A percentile compares a stretch with the other conserved stretches of the same genome.
Conservation (phyloP, 2,329 filamentous ascomycete species). For the Epichloe glyceriae region DNA sequence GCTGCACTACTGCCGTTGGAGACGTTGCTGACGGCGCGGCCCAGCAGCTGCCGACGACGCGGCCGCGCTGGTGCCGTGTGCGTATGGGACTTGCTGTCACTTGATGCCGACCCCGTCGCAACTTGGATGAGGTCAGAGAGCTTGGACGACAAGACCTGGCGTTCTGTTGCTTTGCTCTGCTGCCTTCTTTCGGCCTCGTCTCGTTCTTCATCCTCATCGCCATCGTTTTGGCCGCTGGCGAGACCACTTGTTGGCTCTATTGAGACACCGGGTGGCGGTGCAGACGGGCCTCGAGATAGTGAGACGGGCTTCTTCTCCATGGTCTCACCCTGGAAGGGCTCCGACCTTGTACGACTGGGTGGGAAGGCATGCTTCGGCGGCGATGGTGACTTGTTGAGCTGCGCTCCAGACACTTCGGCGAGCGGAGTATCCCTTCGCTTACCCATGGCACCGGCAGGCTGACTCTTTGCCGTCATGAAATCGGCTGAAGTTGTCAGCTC, state of each 20-base stretch:
- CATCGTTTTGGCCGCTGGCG: neutral
- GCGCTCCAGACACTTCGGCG: slow-evolving; percentile 26
- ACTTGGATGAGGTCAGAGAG: slow-evolving; percentile 29
- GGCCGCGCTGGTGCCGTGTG: slow-evolving; percentile 11
- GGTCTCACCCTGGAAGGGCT: slow-evolving; percentile 15
- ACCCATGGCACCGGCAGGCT: slow-evolving; percentile 17
- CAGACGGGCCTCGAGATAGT: slow-evolving; percentile 4
- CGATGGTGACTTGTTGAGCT: slow-evolving; percentile 28
- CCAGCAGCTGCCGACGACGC: slow-evolving; percentile 38
- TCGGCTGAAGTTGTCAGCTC: slow-evolving; percentile 21
- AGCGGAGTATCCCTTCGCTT: slow-evolving; percentile 23
- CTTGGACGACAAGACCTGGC: slow-evolving; percentile 28
- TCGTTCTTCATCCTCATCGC: slow-evolving; percentile 4
- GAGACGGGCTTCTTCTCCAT: slow-evolving; percentile 5
- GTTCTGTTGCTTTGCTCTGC: slow-evolving; percentile 23
- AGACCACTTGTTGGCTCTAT: neutral
- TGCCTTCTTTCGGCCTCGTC: slow-evolving; percentile 9
- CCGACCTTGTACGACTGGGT: slow-evolving; percentile 24
- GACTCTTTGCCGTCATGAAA: slow-evolving; percentile 29
- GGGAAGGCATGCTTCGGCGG: slow-evolving; percentile 15
- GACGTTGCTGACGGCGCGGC: slow-evolving; percentile 44
- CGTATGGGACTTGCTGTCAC: slow-evolving; percentile 6
- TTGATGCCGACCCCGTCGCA: neutral
- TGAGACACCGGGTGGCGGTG: slow-evolving; percentile 4
- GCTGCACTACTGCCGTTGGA: slow-evolving; percentile 36